A percentile compares a stretch with the other conserved stretches of the same genome.
These are phyloP conservation scores for Cyclospora cayetanensis DNA, from an alignment of 169 alveolate genomes.

Conservation along the genomic window DNA sequence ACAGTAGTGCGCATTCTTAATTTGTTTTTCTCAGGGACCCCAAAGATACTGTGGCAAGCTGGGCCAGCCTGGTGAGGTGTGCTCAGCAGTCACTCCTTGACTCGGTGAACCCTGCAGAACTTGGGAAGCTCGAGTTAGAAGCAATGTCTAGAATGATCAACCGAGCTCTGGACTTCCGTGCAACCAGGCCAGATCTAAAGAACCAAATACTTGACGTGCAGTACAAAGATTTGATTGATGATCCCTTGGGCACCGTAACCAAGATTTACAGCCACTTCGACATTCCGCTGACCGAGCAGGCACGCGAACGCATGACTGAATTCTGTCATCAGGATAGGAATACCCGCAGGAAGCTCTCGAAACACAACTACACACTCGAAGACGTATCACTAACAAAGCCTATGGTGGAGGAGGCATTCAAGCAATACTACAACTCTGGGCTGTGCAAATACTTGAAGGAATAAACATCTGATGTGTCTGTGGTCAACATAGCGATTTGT, in stretches of 20 bases:
- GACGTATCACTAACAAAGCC: conserved; percentile 69
- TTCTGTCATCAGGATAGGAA: conserved; percentile 68
- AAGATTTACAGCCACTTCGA: conserved; percentile 71
- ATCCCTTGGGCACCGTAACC: conserved; percentile 72
- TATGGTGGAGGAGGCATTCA: conserved; percentile 71
- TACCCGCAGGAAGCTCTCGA: conserved; percentile 69
- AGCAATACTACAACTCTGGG: conserved; percentile 72
- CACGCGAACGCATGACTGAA: conserved; percentile 47
- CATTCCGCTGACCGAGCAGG: conserved; percentile 58
- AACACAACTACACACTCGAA: conserved; percentile 70
- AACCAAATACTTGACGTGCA: conserved; percentile 75
- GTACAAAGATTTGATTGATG: conserved; percentile 68
- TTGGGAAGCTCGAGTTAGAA: conserved; percentile 71
- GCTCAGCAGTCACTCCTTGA: conserved; percentile 73
- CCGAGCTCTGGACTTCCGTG: conserved; percentile 70
- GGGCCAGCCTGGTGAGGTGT: conserved; percentile 73
- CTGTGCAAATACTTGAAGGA: conserved; percentile 67
- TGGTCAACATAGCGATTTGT: too few species aligned
- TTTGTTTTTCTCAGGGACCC: conserved; percentile 72
- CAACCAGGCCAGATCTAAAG: conserved; percentile 47
- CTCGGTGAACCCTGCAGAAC: conserved; percentile 69
- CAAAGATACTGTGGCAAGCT: conserved; percentile 72
- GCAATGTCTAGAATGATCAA: conserved; percentile 75
- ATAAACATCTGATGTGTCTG: too few species aligned
- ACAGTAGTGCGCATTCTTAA: neutral